Evolutionary conservation across 2,329 filamentous ascomycete species (phyloP), one percentile per base, ranked within the genome.

Genomic region (Fragosphaeria purpurea): DNA sequence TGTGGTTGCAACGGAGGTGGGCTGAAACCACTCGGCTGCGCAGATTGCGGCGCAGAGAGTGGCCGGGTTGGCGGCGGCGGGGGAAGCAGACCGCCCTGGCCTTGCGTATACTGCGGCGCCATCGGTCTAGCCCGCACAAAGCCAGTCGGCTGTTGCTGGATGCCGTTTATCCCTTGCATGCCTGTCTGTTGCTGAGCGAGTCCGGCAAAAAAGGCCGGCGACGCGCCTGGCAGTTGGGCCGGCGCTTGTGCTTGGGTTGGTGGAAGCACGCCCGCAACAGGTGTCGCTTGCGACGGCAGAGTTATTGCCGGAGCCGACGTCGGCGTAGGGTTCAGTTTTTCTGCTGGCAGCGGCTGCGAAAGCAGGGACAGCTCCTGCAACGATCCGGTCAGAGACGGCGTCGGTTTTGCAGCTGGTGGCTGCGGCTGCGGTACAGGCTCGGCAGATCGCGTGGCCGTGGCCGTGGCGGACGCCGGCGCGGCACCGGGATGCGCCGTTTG

Each of bases 11-110:
- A 68, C 12, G 87, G 82, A 46, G 87, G 81, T 13, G 85, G 79
- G 7, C 78, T 77, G 64, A 94, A 93, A 5, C 74, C 76, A 65
- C 77, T 89, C 44, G 82, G 81, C 62, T 85, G 85, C 46, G 80
- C 84, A 49, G 88, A 86, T 63, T 88, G 86, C 32, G 93, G 91
- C 40, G 93, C 91, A 41, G 91, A 96, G 10, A 93, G 75, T 7
- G 93, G 85, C 54, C 93, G 79, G 48, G 82, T 79, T 9, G 89
- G 88, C 13, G 86, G 73, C 32, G 53, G 51, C 3, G 80, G 88
- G 7, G 89, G 88, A 46, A 84, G 78, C 39, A 95, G 72, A 13
- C 80, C 79, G 40, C 78, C 70, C 58, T 79, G 73, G 42, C 72
- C 75, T 52, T 79, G 76, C 54, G 76, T 70, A 43, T 70, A 71